Percentiles rank a stretch among this genome's conserved stretches.
Evolutionary conservation across 352 stramenopile species (phyloP).

Genomic region (Pythium sp.): DNA sequence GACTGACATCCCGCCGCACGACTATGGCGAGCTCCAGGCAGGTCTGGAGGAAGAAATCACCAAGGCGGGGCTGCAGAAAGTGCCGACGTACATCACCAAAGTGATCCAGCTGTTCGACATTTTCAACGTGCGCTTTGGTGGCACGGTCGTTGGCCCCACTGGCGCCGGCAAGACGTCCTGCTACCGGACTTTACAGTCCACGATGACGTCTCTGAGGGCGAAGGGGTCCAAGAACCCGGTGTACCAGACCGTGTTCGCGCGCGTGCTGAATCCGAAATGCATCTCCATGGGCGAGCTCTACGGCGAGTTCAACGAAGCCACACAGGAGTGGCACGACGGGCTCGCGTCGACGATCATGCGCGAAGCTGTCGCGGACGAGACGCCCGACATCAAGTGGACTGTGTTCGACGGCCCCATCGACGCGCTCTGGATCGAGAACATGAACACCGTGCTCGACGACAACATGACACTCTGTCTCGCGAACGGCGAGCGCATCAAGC

Average conservation of each 20-base stretch:
- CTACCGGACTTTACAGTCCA: slow-evolving; percentile 83
- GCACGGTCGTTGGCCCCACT: slow-evolving; percentile 86
- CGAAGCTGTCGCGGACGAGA: slow-evolving; percentile 68
- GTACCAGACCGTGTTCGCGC: slow-evolving; percentile 71
- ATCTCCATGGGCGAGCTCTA: slow-evolving; percentile 86
- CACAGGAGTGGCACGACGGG: slow-evolving; percentile 87
- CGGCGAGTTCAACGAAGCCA: slow-evolving; percentile 87
- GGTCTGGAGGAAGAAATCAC: slow-evolving; percentile 56
- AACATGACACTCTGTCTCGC: slow-evolving; percentile 94
- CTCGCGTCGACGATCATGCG: slow-evolving; percentile 80
- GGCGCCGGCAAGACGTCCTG: slow-evolving; percentile 85
- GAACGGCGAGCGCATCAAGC: slow-evolving; percentile 92
- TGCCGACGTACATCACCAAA: slow-evolving; percentile 88
- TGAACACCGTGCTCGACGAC: slow-evolving; percentile 95
- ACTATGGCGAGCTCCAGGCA: slow-evolving; percentile 84
- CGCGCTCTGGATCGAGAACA: slow-evolving; percentile 95
- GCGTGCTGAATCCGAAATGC: slow-evolving; percentile 85
- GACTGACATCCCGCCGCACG: slow-evolving; percentile 75
- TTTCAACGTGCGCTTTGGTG: slow-evolving; percentile 92
- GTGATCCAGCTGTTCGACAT: slow-evolving; percentile 94
- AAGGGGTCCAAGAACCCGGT: slow-evolving; percentile 67
- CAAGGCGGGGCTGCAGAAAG: slow-evolving; percentile 55
- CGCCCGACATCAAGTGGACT: slow-evolving; percentile 79
- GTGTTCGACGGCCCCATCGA: slow-evolving; percentile 94
- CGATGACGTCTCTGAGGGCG: slow-evolving; percentile 81